Evolutionary conservation across 1,284 basidiomycete species (phyloP), one percentile per base, ranked within the genome.

Genomic region (Irpex sp.): DNA sequence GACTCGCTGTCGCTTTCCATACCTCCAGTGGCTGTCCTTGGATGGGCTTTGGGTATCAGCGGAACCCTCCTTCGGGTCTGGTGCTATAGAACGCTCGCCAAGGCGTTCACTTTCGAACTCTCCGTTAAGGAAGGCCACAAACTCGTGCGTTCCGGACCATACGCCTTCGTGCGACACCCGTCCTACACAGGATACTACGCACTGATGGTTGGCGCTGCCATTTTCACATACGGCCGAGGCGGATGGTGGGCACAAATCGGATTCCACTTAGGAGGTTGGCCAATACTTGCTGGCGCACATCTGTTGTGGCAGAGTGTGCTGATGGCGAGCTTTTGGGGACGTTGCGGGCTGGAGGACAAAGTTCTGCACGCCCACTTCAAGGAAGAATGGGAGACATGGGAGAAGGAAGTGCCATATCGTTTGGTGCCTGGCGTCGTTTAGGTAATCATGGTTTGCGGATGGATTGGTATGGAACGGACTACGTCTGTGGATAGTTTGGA

Each of bases 31-130:
- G 33, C 15, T 26, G 8, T 68, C 58, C n/a, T 61, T 43, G 67
- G 66, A 13, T 55, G 64, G 17, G 33, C 61, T 6, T 62, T 67
- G 50, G 63, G 61, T 57, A 47, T 56, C 26, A 17, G 61, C 37
- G 68, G 68, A 19, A 61, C 64, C 35, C 9, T 66, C 57, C 39
- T 69, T 5, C 69, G 69, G 31, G 50, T 70, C 49, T 49, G 61
- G 53, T 69, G 69, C 65, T 69, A 68, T 61, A 66, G 66, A 19
- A 61, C 62, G 6, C 65, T 71, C 53, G 68, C 68, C 21, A 60
- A 62, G n/a, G 63, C 65, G 57, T 71, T 71, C 68, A 71, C 69
- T 13, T 71, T 66, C 65, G 62, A 68, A 60, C 65, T 71, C 19
- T 63, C 69, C 31, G 58, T 71, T 49, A 65, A 64, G 26, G 62